A percentile compares a stretch with the other conserved stretches of the same genome.
Evolutionary conservation across 805 yeast species (phyloP).

Genomic region (Candida alai): DNA sequence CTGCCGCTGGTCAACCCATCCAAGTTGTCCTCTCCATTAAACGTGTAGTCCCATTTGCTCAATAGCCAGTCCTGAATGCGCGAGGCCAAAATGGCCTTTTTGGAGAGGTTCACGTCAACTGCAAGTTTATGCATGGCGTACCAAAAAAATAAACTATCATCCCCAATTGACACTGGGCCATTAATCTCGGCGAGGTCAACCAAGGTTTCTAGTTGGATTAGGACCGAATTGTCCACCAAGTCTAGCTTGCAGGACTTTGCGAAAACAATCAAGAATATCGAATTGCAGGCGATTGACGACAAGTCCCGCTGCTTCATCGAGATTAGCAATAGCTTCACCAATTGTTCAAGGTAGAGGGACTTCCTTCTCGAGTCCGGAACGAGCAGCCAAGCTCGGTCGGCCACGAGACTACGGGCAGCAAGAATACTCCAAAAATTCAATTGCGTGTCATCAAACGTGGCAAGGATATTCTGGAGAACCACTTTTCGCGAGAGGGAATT

Average conservation of each 20-base stretch:
- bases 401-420: slow-evolving; percentile 16
- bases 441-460: slow-evolving; percentile 18
- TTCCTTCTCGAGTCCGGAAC: background rate
- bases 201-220: slow-evolving; percentile 45
- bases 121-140: slow-evolving; percentile 29
- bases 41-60: slow-evolving; percentile 38
- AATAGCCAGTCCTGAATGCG: slow-evolving; percentile 50
- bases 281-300: slow-evolving; percentile 26
- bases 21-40: slow-evolving; percentile 18
- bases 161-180: slow-evolving; percentile 52
- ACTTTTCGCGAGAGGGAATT: slow-evolving; percentile 9
- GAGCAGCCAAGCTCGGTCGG: background rate
- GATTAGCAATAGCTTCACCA: slow-evolving; percentile 34
- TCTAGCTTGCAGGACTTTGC: slow-evolving; percentile 11
- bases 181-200: slow-evolving; percentile 53
- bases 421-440: slow-evolving; percentile 24
- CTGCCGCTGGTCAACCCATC: slow-evolving; percentile 2
- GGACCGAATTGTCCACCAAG: slow-evolving; percentile 36
- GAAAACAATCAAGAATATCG: slow-evolving; percentile 19
- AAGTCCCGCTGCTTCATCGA: slow-evolving; percentile 27
- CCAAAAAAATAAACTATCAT: slow-evolving; percentile 57
- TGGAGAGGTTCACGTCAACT: slow-evolving; percentile 23
- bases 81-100: slow-evolving; percentile 17
- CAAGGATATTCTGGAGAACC: slow-evolving; percentile 13
- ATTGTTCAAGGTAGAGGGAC: slow-evolving; percentile 12